phyloP scores from a whole-genome alignment of 345 rosid species.

The Hypericum perforatum region DNA sequence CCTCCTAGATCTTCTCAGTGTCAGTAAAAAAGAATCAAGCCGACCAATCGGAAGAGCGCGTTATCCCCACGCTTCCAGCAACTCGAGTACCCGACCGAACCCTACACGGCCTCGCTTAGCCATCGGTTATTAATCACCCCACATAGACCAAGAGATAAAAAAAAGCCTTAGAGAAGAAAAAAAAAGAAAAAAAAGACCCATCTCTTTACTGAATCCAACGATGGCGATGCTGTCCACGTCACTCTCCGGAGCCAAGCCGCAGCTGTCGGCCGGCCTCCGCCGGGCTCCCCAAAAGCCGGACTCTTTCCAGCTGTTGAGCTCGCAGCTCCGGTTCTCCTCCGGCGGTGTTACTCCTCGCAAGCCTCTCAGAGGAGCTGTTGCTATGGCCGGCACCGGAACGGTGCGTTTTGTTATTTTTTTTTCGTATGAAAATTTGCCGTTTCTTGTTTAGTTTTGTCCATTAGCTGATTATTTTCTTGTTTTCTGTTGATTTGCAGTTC shows the following conservation, averaged over 20 bases:
- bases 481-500: slow-evolving; percentile 54
- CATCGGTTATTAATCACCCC: too few relatives aligned
- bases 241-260: slow-evolving; percentile 23
- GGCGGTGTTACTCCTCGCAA: slow-evolving; percentile 22
- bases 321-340: slow-evolving; percentile 41
- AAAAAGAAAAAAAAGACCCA: too few relatives aligned
- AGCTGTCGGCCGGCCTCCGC: slow-evolving; percentile 35
- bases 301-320: slow-evolving; percentile 30
- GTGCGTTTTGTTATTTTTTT: slow-evolving; percentile 18
- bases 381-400: slow-evolving; percentile 95
- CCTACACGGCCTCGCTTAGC: too few relatives aligned
- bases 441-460: neutral
- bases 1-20: too few relatives aligned
- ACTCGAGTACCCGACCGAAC: too few relatives aligned
- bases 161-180: too few relatives aligned
- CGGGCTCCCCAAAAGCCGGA: slow-evolving; percentile 37
- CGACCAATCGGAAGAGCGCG: too few relatives aligned
- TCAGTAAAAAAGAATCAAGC: too few relatives aligned
- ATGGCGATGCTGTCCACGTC: slow-evolving; percentile 59
- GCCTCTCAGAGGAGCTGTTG: slow-evolving; percentile 45
- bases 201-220: neutral
- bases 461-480: neutral
- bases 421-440: neutral
- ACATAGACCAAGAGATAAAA: too few relatives aligned
- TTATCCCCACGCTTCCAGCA: too few relatives aligned